A percentile compares a stretch with the other conserved stretches of the same genome.
Evolutionary conservation across 73 alveolate genomes (phyloP).

Genomic region (Paramecium pentaurelia): DNA sequence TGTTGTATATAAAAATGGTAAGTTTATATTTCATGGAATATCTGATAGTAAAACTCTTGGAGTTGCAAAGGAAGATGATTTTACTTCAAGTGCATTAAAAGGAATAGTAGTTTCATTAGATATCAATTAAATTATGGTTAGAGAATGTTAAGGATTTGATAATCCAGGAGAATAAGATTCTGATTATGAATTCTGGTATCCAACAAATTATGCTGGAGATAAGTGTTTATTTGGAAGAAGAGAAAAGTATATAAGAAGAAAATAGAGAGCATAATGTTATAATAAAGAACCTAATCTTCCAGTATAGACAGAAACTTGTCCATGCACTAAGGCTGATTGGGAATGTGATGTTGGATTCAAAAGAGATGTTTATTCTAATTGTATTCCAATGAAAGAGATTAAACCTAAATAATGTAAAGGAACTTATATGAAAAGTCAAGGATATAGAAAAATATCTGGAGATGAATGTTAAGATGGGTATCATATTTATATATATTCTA

Average conservation of each 20-base stretch:
- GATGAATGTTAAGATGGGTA: constrained; percentile 80
- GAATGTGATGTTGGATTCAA: constrained; percentile 83
- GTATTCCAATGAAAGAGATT: constrained; percentile 48
- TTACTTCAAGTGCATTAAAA: constrained; percentile 66
- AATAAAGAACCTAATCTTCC: constrained; percentile 64
- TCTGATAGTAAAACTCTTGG: constrained; percentile 60
- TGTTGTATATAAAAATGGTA: neutral
- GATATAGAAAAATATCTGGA: constrained; percentile 87
- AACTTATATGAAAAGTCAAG: constrained; percentile 61
- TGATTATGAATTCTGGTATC: constrained; percentile 88
- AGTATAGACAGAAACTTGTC: constrained; percentile 65
- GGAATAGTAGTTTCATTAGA: constrained; percentile 64
- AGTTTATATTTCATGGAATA: constrained; percentile 66
- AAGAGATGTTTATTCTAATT: constrained; percentile 57
- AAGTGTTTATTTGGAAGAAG: constrained; percentile 79
- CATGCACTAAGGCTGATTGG: constrained; percentile 81
- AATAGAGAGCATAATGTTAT: constrained; percentile 71
- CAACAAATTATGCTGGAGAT: constrained; percentile 72
- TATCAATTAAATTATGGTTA: constrained; percentile 75
- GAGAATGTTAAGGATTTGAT: constrained; percentile 81
- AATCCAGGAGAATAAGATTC: constrained; percentile 62
- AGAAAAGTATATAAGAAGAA: constrained; percentile 77
- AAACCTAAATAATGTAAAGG: constrained; percentile 59
- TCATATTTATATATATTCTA: neutral
- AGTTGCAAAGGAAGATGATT: constrained; percentile 54